Base-by-base conservation (phyloP, 1,284 basidiomycete genomes). In the Pterula multifida region DNA sequence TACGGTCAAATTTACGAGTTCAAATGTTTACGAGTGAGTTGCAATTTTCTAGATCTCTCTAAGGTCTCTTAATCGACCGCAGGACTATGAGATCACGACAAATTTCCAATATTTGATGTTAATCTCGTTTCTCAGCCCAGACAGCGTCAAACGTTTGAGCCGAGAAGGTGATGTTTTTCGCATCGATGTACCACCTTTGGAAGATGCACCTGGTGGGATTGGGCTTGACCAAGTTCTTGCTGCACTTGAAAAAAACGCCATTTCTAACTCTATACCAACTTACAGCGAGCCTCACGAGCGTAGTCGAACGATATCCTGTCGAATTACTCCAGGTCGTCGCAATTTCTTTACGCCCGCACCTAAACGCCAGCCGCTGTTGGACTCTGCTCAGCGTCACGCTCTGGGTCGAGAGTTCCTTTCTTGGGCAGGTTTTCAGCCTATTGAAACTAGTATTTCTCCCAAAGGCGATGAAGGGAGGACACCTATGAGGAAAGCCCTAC, bases 71-170 rank as follows among this genome's bases (percentile, higher is more conserved):
- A 42, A 6, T 9, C 39, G 17, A 42, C n/a, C n/a, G n/a, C 19
- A 42, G 39, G 39, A 42, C 39, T 42, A 42, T 17, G 39, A 42
- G 19, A n/a, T 42, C n/a, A 42, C 9, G 39, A 11, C 39, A 42
- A 42, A 42, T 6, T 42, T 42, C 39, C 39, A 42, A 19, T 42
- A 6, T 17, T 22, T 42, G n/a, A 42, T 42, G 39, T 42, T 42
- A 6, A 17, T 42, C 19, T 17, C 39, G 9, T 42, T 42, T 19
- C n/a, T 22, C 4, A 6, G 21, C 17, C 39, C 39, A 4, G n/a
- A 42, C 9, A 42, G 39, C 21, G n/a, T 42, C 9, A 9, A 22
- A 22, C 21, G n/a, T 42, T 11, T 42, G 39, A 22, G n/a, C 39
- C n/a, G n/a, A 19, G 39, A 42, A 6, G 39, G 39, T 17, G 39